phyloP scores from a whole-genome alignment of 768 basidiomycete genomes.

The Gloeostereum incarnatum region DNA sequence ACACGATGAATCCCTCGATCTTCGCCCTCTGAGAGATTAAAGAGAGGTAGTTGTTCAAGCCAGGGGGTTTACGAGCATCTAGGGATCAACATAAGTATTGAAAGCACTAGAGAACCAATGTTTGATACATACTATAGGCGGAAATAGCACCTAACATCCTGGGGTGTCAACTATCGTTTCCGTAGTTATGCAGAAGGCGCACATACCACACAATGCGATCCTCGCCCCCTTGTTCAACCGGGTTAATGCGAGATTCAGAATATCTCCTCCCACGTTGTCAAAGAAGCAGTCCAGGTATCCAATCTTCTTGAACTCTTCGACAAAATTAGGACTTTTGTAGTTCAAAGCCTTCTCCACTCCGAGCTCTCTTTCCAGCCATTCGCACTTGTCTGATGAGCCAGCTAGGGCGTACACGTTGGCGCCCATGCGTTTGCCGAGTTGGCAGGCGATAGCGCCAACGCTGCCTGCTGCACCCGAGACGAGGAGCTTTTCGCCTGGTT shows the following conservation, averaged over 20 bases:
- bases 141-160: slow-evolving; percentile 64
- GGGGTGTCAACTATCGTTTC: not conserved
- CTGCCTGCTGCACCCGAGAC: slow-evolving; percentile 90
- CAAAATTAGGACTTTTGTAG: slow-evolving; percentile 76
- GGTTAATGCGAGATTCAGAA: slow-evolving; percentile 69
- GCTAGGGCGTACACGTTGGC: slow-evolving; percentile 86
- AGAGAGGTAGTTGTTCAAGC: slow-evolving; percentile 55
- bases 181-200: not conserved
- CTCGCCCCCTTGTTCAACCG: slow-evolving; percentile 72
- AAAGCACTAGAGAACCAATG: not conserved
- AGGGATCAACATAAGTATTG: not conserved
- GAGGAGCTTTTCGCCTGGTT: slow-evolving; percentile 78
- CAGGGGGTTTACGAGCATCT: slow-evolving; percentile 55
- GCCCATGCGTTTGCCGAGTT: slow-evolving; percentile 70
- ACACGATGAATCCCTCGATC: slow-evolving; percentile 83
- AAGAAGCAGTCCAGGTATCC: slow-evolving; percentile 82
- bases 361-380: slow-evolving; percentile 76
- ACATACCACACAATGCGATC: slow-evolving; percentile 72
- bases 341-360: slow-evolving; percentile 80
- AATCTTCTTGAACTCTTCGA: slow-evolving; percentile 61
- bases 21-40: slow-evolving; percentile 73
- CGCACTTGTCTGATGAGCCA: slow-evolving; percentile 75
- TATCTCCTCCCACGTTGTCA: slow-evolving; percentile 77
- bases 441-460: slow-evolving; percentile 77
- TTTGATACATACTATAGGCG: slow-evolving; percentile 52